These are phyloP conservation scores for Cladosporium sp. DNA, from an alignment of 2,329 filamentous ascomycete species.

Conservation along the genomic window DNA sequence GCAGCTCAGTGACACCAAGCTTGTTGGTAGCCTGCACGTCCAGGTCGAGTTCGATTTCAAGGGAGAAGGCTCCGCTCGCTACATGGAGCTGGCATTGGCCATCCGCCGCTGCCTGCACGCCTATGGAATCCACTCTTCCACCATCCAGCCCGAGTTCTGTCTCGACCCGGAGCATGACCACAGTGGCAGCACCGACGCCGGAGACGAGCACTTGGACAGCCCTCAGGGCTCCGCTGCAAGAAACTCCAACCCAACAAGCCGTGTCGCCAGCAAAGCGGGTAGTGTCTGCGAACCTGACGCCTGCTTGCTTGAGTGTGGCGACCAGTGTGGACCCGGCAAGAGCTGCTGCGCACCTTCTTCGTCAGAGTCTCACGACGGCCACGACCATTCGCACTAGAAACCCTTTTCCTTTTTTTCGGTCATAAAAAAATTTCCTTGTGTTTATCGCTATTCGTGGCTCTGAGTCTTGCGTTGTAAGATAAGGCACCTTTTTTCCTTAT, in stretches of 20 bases:
- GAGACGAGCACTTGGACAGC: conserved; percentile 34
- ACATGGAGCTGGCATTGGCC: conserved; percentile 85
- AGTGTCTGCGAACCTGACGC: conserved; percentile 37
- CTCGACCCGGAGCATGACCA: conserved; percentile 49
- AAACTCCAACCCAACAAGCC: conserved; percentile 39
- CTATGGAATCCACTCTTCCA: conserved; percentile 95
- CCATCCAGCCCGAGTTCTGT: conserved; percentile 88
- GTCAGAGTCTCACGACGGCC: conserved; percentile 36
- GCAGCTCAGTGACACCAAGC: conserved; percentile 93
- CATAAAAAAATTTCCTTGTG: neutral
- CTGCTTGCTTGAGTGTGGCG: conserved; percentile 49
- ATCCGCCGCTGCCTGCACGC: conserved; percentile 88
- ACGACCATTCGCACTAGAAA: conserved; percentile 34
- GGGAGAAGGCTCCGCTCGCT: conserved; percentile 72
- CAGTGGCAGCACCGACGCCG: conserved; percentile 35
- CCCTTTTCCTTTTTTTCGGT: neutral
- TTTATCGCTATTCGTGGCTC: neutral
- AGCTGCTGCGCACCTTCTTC: conserved; percentile 43
- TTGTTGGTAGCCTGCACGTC: conserved; percentile 90
- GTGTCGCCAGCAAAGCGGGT: conserved; percentile 36
- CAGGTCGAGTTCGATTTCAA: conserved; percentile 89
- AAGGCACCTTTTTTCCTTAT: neutral
- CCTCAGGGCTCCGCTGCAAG: conserved; percentile 30
- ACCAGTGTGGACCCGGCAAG: conserved; percentile 46
- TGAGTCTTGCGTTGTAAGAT: conserved; percentile 5